Base-by-base conservation (phyloP, 2,329 filamentous ascomycete genomes). In the Beauveria brongniartii region DNA sequence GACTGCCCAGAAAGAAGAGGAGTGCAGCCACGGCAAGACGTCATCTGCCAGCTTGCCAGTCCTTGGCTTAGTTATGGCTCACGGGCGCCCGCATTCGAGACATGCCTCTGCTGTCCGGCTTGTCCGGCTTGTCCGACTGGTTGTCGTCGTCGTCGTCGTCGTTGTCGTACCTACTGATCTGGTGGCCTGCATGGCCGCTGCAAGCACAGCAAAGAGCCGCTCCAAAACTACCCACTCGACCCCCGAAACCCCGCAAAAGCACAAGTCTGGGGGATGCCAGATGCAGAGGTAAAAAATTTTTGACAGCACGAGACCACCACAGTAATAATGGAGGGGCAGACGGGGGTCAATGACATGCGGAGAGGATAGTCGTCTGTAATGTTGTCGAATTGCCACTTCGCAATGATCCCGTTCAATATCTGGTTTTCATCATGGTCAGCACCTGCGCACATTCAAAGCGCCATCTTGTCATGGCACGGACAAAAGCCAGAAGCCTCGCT, bases 271-370 rank as follows among this genome's bases (percentile, higher is more conserved):
- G 57, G 57, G 57, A 22, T 54, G 48, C 41, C 14, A 18, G 24
- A 20, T 37, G 50, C 41, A 5, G 41, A 28, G 44, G 30, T 28
- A n/a, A 59, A 59, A 52, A 53, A 3, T 4, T 37, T 59, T 59
- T 54, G 57, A 48, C 28, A 54, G 48, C 57, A 59, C 57, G 57
- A 47, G 57, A 59, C 57, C 57, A 54, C 8, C 8, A 12, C 26
- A 30, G 26, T 12, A 50, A 26, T 12, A 50, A 26, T 14, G 40
- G 48, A 59, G 47, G 40, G 16, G 28, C 14, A 14, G 26, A 18
- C 18, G 48, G 20, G 30, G 20, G 43, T 37, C 20, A 57, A 57
- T 5, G 24, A 41, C 40, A 48, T 50, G 22, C 16, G 9, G 40
- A 37, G 14, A 22, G 22, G 12, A 12, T 37, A 37, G 34, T 37